Evolutionary conservation across 2,329 filamentous ascomycete genomes (phyloP), one percentile per base, ranked within the genome.

Genomic region (Beauveria varroae): DNA sequence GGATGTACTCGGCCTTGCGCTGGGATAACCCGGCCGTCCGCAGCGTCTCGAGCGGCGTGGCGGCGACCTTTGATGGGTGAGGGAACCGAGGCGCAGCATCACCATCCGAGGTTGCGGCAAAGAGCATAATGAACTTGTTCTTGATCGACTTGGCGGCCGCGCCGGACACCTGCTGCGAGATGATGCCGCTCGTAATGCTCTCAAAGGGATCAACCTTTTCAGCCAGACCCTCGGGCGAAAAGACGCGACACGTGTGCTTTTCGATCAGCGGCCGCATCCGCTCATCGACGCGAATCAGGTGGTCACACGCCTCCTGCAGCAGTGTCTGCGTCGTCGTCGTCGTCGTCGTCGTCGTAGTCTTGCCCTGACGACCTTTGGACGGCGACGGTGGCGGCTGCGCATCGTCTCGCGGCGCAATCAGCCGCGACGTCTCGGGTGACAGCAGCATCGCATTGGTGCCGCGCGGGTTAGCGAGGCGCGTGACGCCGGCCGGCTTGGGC

Each of bases 151-250:
- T 88, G 14, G 95, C 95, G 0, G 95, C 95, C 6, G 92, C 91
- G 20, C 93, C 92, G 1, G 92, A 96, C 22, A 99, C 93, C 77
- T 99, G 95, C 75, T 98, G 95, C 58, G 91, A 92, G 68, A 98
- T 96, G 70, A 99, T 97, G 57, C 92, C 89, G 73, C 88, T 93
- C 44, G 85, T 83, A 40, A 99, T 81, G 62, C 85, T 87, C 67
- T 89, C 87, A 70, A 97, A 99, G 0, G 95, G 95, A 74, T 98
- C 91, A 63, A 97, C 85, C 65, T 85, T 81, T 73, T 97, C 91
- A 30, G 87, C 85, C n/a, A 98, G 77, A 0, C 92, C 91, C 64
- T 89, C 87, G 0, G 91, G 83, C 1, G 87, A 89, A 75, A 98
- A 98, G 18, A 95, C 76, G 60, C 80, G 81, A 73, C 93, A 98